Percentiles rank a stretch among this genome's conserved stretches.
Evolutionary conservation across 2,329 filamentous ascomycete species (phyloP).

Genomic region (Bretziella fagacearum): DNA sequence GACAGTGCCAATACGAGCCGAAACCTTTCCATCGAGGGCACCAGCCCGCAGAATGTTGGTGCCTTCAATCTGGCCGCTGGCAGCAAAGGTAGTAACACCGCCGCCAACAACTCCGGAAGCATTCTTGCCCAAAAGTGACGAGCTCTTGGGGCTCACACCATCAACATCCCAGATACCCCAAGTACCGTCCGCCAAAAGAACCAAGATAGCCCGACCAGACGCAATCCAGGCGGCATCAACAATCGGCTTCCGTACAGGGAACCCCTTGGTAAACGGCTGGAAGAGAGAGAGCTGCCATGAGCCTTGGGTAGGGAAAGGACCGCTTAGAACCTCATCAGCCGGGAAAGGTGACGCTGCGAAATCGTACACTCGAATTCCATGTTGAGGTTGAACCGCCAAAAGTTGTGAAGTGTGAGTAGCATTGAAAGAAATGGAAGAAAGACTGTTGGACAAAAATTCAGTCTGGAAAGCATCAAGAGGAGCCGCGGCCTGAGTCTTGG

Average conservation of each 20-base stretch:
- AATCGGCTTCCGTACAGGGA: slow-evolving; percentile 38
- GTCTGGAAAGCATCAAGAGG: slow-evolving; percentile 39
- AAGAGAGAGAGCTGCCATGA: slow-evolving; percentile 50
- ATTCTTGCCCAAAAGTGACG: slow-evolving; percentile 32
- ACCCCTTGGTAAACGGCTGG: slow-evolving; percentile 34
- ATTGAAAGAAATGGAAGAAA: slow-evolving; percentile 43
- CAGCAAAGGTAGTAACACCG: slow-evolving; percentile 39
- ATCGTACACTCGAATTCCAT: slow-evolving; percentile 45
- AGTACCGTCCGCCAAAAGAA: slow-evolving; percentile 43
- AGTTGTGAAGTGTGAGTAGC: slow-evolving; percentile 41
- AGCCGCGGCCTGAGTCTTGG: slow-evolving; percentile 16
- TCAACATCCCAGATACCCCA: slow-evolving; percentile 55
- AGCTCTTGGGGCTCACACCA: slow-evolving; percentile 32
- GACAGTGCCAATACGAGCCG: slow-evolving; percentile 26
- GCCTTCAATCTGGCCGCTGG: slow-evolving; percentile 43
- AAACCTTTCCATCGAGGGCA: slow-evolving; percentile 22
- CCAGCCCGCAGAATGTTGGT: slow-evolving; percentile 35
- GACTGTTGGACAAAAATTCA: slow-evolving; percentile 38
- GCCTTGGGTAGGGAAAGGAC: slow-evolving; percentile 38
- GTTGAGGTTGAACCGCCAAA: slow-evolving; percentile 36
- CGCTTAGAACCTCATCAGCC: slow-evolving; percentile 32
- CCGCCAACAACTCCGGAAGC: slow-evolving; percentile 38
- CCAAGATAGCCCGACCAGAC: slow-evolving; percentile 40
- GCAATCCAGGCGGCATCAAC: slow-evolving; percentile 45
- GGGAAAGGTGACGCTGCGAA: slow-evolving; percentile 37